Evolutionary conservation across 2,329 filamentous ascomycete species (phyloP).

Genomic region (Aspergillus fumigatiaffinis): DNA sequence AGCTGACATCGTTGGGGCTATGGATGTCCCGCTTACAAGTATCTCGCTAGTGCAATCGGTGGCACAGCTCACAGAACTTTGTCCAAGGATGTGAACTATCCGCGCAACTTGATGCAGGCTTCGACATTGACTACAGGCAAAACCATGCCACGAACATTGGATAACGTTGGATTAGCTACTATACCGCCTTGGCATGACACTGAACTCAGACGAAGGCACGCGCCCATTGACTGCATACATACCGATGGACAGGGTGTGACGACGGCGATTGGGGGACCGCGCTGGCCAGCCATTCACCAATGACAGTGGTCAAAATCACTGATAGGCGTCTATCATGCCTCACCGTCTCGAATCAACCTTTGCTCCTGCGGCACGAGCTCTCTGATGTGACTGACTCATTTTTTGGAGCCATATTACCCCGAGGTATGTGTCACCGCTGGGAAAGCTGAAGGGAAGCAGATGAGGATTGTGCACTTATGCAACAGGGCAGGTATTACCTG

Average conservation of each 20-base stretch:
- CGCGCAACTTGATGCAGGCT: neutral
- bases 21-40: neutral
- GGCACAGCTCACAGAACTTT: neutral
- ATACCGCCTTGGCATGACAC: slow-evolving; percentile 11
- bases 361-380: slow-evolving; percentile 8
- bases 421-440: neutral
- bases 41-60: neutral
- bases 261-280: neutral
- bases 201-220: slow-evolving; percentile 16
- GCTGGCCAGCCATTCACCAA: slow-evolving; percentile 17
- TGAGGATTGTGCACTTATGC: slow-evolving; percentile 6
- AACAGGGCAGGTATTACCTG: slow-evolving; percentile 3
- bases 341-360: slow-evolving; percentile 6
- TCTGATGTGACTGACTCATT: neutral
- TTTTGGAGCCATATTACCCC: neutral
- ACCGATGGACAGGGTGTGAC: slow-evolving; percentile 12
- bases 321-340: slow-evolving; percentile 15
- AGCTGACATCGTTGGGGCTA: neutral
- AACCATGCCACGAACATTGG: neutral
- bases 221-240: slow-evolving; percentile 16
- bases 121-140: neutral
- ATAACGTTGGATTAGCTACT: slow-evolving; percentile 10
- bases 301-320: slow-evolving; percentile 11
- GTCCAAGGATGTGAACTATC: neutral
- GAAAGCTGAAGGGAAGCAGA: neutral